A percentile compares a stretch with the other conserved stretches of the same genome.
Conservation (phyloP, 2,329 filamentous ascomycete species). For the Ceratocystis destructans region DNA sequence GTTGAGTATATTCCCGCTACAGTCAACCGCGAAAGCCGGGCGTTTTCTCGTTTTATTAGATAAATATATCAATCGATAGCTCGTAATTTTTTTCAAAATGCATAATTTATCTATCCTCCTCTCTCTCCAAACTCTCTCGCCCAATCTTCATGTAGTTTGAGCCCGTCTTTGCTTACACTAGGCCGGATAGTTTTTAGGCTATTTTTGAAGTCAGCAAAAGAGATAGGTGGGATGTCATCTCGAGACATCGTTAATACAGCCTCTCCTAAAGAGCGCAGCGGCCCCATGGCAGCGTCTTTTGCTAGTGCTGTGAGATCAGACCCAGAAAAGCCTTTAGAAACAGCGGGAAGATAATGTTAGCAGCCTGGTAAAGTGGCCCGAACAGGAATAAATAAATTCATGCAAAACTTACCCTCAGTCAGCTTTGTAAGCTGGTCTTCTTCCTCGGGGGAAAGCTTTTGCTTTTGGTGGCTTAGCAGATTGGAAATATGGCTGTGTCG, state of each 20-base stretch:
- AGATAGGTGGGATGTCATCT: conserved; percentile 84
- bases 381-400: conserved; percentile 16
- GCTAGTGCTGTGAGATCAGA: conserved; percentile 93
- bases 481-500: conserved; percentile 65
- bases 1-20: too few relatives aligned
- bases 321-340: conserved; percentile 69
- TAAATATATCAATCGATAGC: neutral
- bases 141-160: conserved; percentile 91
- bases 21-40: too few relatives aligned
- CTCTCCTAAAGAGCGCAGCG: conserved; percentile 77
- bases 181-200: conserved; percentile 77
- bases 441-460: conserved; percentile 57
- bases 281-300: conserved; percentile 97
- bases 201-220: conserved; percentile 66
- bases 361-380: neutral
- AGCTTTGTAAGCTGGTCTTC: conserved; percentile 59
- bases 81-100: neutral
- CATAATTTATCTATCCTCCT: conserved; percentile 55
- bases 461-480: conserved; percentile 75
- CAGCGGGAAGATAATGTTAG: conserved; percentile 7
- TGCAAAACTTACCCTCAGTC: conserved; percentile 57
- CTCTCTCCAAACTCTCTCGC: conserved; percentile 84
- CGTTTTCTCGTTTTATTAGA: neutral
- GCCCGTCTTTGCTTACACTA: conserved; percentile 70
- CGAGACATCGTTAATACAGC: conserved; percentile 80